Evolutionary conservation across 2,329 filamentous ascomycete genomes (phyloP), one percentile per base, ranked within the genome.

Genomic region (Aspergillus tubingensis): DNA sequence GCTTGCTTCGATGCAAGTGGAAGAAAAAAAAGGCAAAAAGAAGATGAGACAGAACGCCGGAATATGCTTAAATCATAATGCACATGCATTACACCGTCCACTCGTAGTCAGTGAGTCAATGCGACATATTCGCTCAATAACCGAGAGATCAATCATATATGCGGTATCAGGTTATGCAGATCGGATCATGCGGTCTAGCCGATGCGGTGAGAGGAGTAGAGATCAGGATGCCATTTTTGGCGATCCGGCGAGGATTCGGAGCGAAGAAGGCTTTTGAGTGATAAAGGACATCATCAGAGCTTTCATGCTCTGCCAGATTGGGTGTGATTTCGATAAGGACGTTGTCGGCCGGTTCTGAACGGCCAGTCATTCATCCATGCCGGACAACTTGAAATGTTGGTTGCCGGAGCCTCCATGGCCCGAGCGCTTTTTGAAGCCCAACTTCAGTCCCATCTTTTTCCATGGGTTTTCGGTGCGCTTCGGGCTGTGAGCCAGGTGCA

Each of bases 371-470:
- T 70, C 68, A 39, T 74, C 71, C 60, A 62, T 68, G 52, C 65
- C 62, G 43, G 65, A 59, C 36, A 68, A 65, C 61, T 66, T 65
- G 55, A 67, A 62, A 60, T 68, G 68, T 54, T 69, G 68, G 55
- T 65, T 69, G 38, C 64, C 61, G 39, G 64, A 63, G 51, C 65
- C 69, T 21, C 64, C 64, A 8, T 65, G 62, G 25, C 67, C 66
- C 19, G 73, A 71, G 21, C 71, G 72, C 65, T 78, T 78, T 63
- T 77, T 79, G 61, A 77, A 79, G 13, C 76, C 77, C 56, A 83
- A 68, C 67, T 81, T 82, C 73, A 81, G 78, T 3, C 80, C 80
- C 79, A 82, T 81, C 65, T 82, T 82, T 70, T 81, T 83, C 80
- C 81, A 83, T 5, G 80, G 77, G 65, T 81, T 81, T 53, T 82